Percentiles rank a stretch among this genome's conserved stretches.
Evolutionary conservation across 495 filamentous ascomycete genomes (phyloP).

Genomic region (Durotheca rogersii): DNA sequence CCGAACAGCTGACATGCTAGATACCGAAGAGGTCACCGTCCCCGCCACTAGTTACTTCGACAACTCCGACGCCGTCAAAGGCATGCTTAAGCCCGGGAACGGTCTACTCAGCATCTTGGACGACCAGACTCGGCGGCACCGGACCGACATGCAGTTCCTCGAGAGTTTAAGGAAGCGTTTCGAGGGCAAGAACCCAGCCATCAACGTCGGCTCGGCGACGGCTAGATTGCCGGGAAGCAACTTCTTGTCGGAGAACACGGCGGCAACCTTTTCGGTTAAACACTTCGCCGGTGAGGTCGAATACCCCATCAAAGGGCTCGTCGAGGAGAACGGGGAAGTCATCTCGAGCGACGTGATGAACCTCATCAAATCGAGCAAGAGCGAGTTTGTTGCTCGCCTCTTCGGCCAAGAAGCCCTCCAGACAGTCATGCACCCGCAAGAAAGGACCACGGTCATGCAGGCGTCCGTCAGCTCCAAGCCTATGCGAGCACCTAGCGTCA

Average conservation of each 20-base stretch:
- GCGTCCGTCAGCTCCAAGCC: constrained; percentile 95
- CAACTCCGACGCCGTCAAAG: constrained; percentile 90
- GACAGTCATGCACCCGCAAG: constrained; percentile 85
- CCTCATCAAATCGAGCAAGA: constrained; percentile 82
- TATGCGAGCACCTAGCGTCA: constrained; percentile 87
- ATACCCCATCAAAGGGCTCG: constrained; percentile 77
- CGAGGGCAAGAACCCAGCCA: constrained; percentile 88
- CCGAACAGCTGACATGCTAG: constrained; percentile 82
- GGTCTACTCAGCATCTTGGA: constrained; percentile 91
- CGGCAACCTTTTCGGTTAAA: constrained; percentile 81
- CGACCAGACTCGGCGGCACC: constrained; percentile 86
- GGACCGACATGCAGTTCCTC: constrained; percentile 83
- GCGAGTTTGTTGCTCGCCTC: constrained; percentile 81
- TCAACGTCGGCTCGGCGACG: constrained; percentile 67
- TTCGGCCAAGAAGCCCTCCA: constrained; percentile 93
- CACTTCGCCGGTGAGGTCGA: constrained; percentile 98
- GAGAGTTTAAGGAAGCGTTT: constrained; percentile 91
- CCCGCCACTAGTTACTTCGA: constrained; percentile 95
- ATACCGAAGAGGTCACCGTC: constrained; percentile 87
- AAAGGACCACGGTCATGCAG: constrained; percentile 89
- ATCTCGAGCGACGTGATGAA: constrained; percentile 97
- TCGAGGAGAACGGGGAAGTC: constrained; percentile 94
- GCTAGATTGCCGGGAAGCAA: constrained; percentile 74
- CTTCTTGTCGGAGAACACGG: constrained; percentile 73
- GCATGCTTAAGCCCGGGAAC: constrained; percentile 86